Percentiles rank a stretch among this genome's conserved stretches.
These are phyloP conservation scores for Colletotrichum euphorbiae DNA, from an alignment of 2,329 filamentous ascomycete species.

Conservation along the genomic window DNA sequence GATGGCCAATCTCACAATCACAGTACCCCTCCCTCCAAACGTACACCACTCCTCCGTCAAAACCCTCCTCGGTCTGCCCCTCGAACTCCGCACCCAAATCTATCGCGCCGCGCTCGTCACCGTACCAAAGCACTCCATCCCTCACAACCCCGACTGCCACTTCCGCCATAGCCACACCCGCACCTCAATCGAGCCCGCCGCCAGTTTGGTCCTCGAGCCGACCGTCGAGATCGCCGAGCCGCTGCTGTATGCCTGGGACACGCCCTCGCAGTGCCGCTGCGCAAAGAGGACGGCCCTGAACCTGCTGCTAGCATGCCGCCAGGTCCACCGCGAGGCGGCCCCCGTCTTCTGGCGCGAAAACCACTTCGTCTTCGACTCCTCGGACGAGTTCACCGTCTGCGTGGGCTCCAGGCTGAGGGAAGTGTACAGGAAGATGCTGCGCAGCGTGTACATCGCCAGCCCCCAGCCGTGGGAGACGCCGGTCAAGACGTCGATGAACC, in stretches of 20 bases:
- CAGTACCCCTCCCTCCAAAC: constrained; percentile 17
- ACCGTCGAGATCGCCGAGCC: neutral
- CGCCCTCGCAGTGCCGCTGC: constrained; percentile 17
- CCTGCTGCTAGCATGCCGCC: constrained; percentile 22
- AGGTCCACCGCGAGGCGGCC: constrained; percentile 28
- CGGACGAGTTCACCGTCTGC: constrained; percentile 26
- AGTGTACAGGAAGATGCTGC: constrained; percentile 15
- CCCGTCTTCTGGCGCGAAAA: constrained; percentile 31
- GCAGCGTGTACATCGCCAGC: constrained; percentile 18
- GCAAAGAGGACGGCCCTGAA: constrained; percentile 15
- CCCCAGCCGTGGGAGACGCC: neutral
- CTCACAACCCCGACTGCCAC: constrained; percentile 21
- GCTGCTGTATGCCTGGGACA: neutral
- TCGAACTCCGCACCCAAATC: constrained; percentile 31
- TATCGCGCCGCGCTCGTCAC: constrained; percentile 26
- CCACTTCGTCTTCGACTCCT: constrained; percentile 21
- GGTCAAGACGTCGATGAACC: neutral
- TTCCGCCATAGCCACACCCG: constrained; percentile 19
- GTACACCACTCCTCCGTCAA: constrained; percentile 24
- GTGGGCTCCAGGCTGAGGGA: constrained; percentile 21
- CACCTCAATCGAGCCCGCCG: constrained; percentile 32
- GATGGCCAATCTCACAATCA: neutral
- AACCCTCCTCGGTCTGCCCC: constrained; percentile 31
- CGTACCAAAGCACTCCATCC: constrained; percentile 7
- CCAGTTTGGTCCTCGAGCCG: constrained; percentile 17